These are phyloP conservation scores for Lepraria neglecta DNA, from an alignment of 495 filamentous ascomycete genomes.

Conservation along the genomic window DNA sequence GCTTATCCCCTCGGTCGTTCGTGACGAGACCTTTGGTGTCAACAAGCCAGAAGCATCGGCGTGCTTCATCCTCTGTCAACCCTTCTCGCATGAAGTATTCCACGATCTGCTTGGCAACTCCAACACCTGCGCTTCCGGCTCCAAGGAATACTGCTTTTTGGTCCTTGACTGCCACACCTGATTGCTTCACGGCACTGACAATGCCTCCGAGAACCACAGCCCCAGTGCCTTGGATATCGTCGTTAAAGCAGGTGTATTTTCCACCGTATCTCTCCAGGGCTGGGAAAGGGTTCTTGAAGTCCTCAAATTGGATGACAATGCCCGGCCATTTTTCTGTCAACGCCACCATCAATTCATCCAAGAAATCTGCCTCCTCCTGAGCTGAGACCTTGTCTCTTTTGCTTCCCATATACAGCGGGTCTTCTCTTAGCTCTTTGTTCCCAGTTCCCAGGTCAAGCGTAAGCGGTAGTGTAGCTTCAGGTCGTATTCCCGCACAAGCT, in stretches of 20 bases:
- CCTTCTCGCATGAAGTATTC: conserved; percentile 92
- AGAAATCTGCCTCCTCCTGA: conserved; percentile 81
- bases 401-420: conserved; percentile 91
- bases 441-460: conserved; percentile 86
- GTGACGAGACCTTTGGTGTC: conserved; percentile 96
- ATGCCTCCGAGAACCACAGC: conserved; percentile 92
- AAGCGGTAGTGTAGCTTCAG: conserved; percentile 83
- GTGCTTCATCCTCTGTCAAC: conserved; percentile 84
- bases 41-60: conserved; percentile 91
- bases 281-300: conserved; percentile 97
- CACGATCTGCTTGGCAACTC: conserved; percentile 94
- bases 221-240: conserved; percentile 97
- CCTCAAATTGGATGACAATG: conserved; percentile 96
- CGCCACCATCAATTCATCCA: conserved; percentile 96
- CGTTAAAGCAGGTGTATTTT: conserved; percentile 92
- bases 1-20: conserved; percentile 83
- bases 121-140: conserved; percentile 89
- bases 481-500: conserved; percentile 93
- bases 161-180: conserved; percentile 76
- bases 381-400: conserved; percentile 72
- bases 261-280: conserved; percentile 83
- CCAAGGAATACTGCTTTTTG: conserved; percentile 95
- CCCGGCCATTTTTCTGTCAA: conserved; percentile 80
- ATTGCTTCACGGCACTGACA: conserved; percentile 88
- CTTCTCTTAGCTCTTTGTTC: conserved; percentile 80